Evolutionary conservation across 345 rosid species (phyloP), one percentile per base, ranked within the genome.

Genomic region (Camelina sativa): DNA sequence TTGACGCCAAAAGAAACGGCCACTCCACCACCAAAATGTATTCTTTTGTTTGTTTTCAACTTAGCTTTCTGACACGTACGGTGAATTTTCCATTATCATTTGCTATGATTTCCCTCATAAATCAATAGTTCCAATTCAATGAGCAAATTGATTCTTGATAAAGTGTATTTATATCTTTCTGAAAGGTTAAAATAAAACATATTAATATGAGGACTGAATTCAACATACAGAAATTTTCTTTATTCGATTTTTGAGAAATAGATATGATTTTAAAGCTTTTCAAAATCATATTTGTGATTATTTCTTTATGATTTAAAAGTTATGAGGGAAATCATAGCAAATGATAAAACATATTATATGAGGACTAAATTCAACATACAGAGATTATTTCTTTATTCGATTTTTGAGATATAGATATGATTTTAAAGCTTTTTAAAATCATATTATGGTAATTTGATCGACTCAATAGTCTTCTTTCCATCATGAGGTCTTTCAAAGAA

Each of bases 401-500:
- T 8, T 11, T 20, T 38, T 38, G 48, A 19, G 30, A 3, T 4
- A 20, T 5, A 28, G 8, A 19, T 11, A 10, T 19, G 32, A 60
- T 7, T 22, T 25, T 22, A 12, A 38, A 41, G 17, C 1, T 63
- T 28, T 44, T 7, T 57, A 4, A 35, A 17, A 38, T 47, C 50
- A 20, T 10, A 34, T 69, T 41, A 50, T 55, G 22, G 12, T 6
- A 63, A 22, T 48, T n/a, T 71, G 43, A 65, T 60, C 2, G 76
- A 71, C 62, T 72, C 76, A 58, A 77, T 65, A 16, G 58, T 71
- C 57, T 34, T 71, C 50, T 77, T 77, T n/a, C 77, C 80, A 58
- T 77, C 73, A 65, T 77, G 80, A 1, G 77, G 69, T 65, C 57
- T 77, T 15, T 28, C 79, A 43, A 79, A 79, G 41, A 74, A 79